Base-by-base conservation (phyloP, 2,329 filamentous ascomycete genomes). In the Cladosporium sp. region DNA sequence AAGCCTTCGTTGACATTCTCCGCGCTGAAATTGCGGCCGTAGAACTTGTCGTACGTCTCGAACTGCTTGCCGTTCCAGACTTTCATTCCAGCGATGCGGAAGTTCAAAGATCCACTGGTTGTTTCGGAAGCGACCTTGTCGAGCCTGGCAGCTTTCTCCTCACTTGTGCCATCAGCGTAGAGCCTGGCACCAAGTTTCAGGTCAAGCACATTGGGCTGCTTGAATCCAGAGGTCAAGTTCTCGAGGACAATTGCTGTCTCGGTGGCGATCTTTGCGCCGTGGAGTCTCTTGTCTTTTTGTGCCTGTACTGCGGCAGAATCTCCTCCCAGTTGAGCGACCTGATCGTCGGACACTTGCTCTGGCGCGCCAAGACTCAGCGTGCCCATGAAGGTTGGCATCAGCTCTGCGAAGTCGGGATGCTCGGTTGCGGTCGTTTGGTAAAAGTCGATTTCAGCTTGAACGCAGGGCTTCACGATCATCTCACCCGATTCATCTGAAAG, bases 391-490 rank as follows among this genome's bases (percentile, higher is more conserved):
- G 87, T 84, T 55, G 95, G 94, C 84, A 98, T 94, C 72, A 94
- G 86, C 28, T 89, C 86, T 60, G 88, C 86, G 73, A 98, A 92
- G 1, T 89, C 87, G 33, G 88, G 86, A 75, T 96, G 90, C 26
- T 84, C 79, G 37, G 85, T 79, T 31, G 88, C 75, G 29, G 81
- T 89, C 46, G 88, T 86, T 76, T 97, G 87, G 83, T 99, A 99
- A 78, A 99, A 99, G 53, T 88, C 85, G 72, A 98, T 88, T 80
- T 99, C 95, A 69, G 88, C 84, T 68, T 88, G 81, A 0, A 91
- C 96, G 78, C 94, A 98, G 21, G 95, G 95, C 80, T 99, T 99
- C 76, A 97, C 92, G 76, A 99, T 91, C 37, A 98, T 83, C 69
- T 90, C 87, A 76, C 95, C 95, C 62, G 91, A 88, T 64, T 86